Evolutionary conservation across 1,139 yeast species (phyloP), one percentile per base, ranked within the genome.

Genomic region (Ogataea hybrid): DNA sequence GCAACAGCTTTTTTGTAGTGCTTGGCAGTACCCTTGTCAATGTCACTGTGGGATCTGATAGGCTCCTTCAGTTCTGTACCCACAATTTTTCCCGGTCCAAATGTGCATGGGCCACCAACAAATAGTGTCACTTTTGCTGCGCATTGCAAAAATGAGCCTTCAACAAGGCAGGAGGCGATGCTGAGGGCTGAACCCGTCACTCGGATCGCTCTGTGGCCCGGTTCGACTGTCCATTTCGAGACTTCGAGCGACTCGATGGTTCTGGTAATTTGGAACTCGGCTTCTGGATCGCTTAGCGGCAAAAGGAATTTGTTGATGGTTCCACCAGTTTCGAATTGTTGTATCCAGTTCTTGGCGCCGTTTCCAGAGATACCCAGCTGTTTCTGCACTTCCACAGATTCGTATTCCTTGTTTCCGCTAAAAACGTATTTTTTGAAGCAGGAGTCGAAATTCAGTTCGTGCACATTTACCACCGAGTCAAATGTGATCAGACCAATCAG

Each of bases 31-130:
- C 89, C 96, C 51, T 86, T 79, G 61, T 86, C 95, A 54, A 92
- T 87, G 63, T 92, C 98, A 53, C 88, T 89, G 65, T 92, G 99
- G 5, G 97, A 90, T 72, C 99, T 81, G 56, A 94, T 85, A 43
- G 98, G 96, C 66, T 92, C 98, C 63, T 87, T 86, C 62, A 92
- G 76, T 63, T 89, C 94, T 25, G 85, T 81, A 35, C 95, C 88
- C 30, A 92, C 98, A 57, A 92, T 89, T 68, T 88, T 71, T 58
- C 99, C 99, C 10, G 99, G 98, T 34, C 84, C 86, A 58, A 88
- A 81, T 40, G 99, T 92, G 61, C 97, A 84, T 40, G 97, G 96
- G 48, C 98, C 99, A 42, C 94, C 95, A 35, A 96, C 81, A 59
- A 92, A 92, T 51, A 92, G 73, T 76, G 88, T 82, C 56, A 92